These are phyloP conservation scores for Eucalyptus sp. DNA, from an alignment of 345 rosid genomes.

Conservation along the genomic window DNA sequence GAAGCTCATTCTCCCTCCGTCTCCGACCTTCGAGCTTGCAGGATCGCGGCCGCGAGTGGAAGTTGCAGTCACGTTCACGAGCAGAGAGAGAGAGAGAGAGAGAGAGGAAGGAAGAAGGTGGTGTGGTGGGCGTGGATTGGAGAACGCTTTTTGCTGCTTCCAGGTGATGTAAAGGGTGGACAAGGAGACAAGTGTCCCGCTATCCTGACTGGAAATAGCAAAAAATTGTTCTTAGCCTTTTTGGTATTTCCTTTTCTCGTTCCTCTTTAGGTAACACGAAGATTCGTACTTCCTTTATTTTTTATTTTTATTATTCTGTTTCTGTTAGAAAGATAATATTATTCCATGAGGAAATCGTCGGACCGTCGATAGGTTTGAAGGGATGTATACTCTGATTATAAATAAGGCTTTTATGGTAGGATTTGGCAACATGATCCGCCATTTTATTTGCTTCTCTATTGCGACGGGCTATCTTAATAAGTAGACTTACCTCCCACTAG, in stretches of 20 bases:
- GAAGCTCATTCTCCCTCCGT: slow-evolving; percentile 28
- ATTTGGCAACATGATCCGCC: rapidly evolving
- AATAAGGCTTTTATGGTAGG: neutral
- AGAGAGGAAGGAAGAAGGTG: neutral
- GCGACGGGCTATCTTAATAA: neutral
- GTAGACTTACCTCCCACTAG: neutral
- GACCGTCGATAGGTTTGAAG: neutral
- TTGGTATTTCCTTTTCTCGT: neutral
- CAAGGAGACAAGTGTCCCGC: neutral
- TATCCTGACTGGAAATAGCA: neutral
- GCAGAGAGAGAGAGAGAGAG: neutral
- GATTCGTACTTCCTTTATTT: neutral
- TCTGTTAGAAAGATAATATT: neutral
- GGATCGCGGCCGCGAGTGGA: neutral
- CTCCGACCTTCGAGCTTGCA: neutral
- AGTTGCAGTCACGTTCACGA: neutral
- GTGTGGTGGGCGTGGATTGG: neutral
- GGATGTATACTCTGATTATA: rapidly evolving
- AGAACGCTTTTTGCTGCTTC: neutral
- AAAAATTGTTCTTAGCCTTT: neutral
- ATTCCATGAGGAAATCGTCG: rapidly evolving
- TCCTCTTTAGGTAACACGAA: neutral
- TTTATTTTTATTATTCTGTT: neutral
- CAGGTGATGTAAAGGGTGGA: neutral
- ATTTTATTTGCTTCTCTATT: rapidly evolving